Conservation (phyloP, 78 protist species). For the Fonticula alba region DNA sequence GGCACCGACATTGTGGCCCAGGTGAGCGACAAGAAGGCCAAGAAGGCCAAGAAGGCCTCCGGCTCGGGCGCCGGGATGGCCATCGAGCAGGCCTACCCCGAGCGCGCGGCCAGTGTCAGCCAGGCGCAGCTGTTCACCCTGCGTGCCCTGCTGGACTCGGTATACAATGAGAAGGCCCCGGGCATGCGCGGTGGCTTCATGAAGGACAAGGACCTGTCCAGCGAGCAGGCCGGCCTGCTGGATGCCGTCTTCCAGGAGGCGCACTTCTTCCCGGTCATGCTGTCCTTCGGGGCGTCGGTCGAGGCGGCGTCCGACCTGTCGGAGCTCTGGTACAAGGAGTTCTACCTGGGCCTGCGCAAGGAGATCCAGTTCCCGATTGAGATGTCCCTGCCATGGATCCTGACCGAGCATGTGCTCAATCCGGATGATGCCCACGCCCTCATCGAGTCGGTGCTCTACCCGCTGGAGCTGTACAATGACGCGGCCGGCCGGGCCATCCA, state of each 20-base stretch:
- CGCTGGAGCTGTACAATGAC: conserved; percentile 70
- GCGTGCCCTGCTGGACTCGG: conserved; percentile 8
- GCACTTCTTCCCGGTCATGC: conserved; percentile 24
- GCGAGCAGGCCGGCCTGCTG: conserved; percentile 4
- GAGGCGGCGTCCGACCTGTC: conserved; percentile 29
- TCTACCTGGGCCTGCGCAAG: conserved; percentile 31
- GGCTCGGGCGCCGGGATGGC: too few relatives aligned
- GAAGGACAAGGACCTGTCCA: conserved; percentile 25
- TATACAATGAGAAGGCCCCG: neutral
- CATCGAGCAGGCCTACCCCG: too few relatives aligned
- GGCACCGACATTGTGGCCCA: too few relatives aligned
- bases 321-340: conserved; percentile 71
- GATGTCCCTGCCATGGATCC: conserved; percentile 65
- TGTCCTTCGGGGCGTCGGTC: conserved; percentile 7
- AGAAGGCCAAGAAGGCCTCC: too few relatives aligned
- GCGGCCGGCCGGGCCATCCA: conserved; percentile 47
- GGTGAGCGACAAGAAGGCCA: too few relatives aligned
- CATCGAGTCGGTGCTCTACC: conserved; percentile 40
- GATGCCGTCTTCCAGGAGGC: conserved; percentile 13
- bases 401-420: conserved; percentile 50
- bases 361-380: conserved; percentile 65
- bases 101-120: too few relatives aligned
- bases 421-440: conserved; percentile 10
- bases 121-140: conserved; percentile 30
- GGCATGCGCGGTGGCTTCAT: neutral